Evolutionary conservation across 805 yeast genomes (phyloP), one percentile per base, ranked within the genome.

Genomic region (Wickerhamiella azyma): DNA sequence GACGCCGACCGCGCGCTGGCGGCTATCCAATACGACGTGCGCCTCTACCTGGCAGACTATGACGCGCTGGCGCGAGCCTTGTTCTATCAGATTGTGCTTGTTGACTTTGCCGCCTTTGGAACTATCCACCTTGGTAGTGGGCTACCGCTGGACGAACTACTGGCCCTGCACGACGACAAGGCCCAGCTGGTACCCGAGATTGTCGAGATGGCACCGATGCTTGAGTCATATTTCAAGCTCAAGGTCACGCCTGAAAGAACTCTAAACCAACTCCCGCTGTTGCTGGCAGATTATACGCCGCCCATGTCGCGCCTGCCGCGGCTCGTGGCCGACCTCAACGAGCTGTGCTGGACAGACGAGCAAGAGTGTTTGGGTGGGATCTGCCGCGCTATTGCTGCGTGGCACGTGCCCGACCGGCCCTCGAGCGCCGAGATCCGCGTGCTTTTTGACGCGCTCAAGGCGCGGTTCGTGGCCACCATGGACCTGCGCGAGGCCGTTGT

Each of bases 31-130:
- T 74, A 78, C 57, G 95, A 81, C 54, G 81, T 86, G 8, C 76
- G 77, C 48, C 66, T 92, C 11, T 81, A 73, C 58, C 62, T 92
- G 19, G 76, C 89, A 16, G 96, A 89, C 61, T 92, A 85, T 60
- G 85, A 80, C 0, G 70, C 82, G 0, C 59, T 84, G 1, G 67
- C 79, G 26, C 62, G 65, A 49, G 85, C 83, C 50, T 67, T 85
- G 46, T 86, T 82, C 55, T 92, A 86, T 61, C 96, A 92, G 55
- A 64, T 82, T 4, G 85, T 82, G 0, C 62, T 92, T 11, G 64
- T 80, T 0, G 85, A 84, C 49, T 85, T 92, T 62, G 74, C 81
- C 37, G 88, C 86, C 57, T 89, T 76, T 63, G 97, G 98, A 1
- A 60, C 59, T 6, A 66, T 80, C 1, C 55, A 60, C 19, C 59